Evolutionary conservation across 768 basidiomycete species (phyloP).

Genomic region (Panaeolus papilionaceus): DNA sequence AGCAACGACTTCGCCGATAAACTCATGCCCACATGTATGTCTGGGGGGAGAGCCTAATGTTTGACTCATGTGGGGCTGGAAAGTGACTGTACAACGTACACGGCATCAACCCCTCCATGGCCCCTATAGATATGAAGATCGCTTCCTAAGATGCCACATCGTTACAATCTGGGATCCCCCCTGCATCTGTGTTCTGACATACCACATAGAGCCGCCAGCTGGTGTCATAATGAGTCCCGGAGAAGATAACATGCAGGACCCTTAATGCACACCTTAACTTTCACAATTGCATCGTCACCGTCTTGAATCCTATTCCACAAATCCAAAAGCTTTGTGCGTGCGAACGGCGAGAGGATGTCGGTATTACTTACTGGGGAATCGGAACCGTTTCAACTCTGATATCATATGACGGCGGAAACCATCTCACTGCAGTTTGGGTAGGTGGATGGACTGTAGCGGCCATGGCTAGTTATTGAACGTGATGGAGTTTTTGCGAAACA

Average conservation of each 20-base stretch:
- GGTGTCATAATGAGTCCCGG: not conserved
- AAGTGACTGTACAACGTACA: constrained; percentile 45
- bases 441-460: constrained; percentile 20
- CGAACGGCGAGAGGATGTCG: constrained; percentile 2
- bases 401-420: constrained; percentile 73
- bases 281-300: constrained; percentile 81
- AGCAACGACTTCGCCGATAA: constrained; percentile 73
- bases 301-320: constrained; percentile 58
- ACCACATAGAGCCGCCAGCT: constrained; percentile 72
- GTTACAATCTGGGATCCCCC: not conserved
- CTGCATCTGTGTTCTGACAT: not conserved
- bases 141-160: constrained; percentile 47
- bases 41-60: constrained; percentile 39
- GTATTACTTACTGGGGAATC: constrained; percentile 55
- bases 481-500: constrained; percentile 13
- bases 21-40: constrained; percentile 76
- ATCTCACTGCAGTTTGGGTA: constrained; percentile 56
- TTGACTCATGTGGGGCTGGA: not conserved
- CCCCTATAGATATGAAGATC: constrained; percentile 81
- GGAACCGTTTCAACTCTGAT: constrained; percentile 71
- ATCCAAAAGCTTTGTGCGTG: not conserved
- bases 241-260: not conserved
- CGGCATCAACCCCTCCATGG: constrained; percentile 54
- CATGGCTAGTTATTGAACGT: constrained; percentile 18
- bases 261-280: constrained; percentile 58